These are phyloP conservation scores for Aphanomyces astaci DNA, from an alignment of 352 stramenopile species.

Conservation along the genomic window DNA sequence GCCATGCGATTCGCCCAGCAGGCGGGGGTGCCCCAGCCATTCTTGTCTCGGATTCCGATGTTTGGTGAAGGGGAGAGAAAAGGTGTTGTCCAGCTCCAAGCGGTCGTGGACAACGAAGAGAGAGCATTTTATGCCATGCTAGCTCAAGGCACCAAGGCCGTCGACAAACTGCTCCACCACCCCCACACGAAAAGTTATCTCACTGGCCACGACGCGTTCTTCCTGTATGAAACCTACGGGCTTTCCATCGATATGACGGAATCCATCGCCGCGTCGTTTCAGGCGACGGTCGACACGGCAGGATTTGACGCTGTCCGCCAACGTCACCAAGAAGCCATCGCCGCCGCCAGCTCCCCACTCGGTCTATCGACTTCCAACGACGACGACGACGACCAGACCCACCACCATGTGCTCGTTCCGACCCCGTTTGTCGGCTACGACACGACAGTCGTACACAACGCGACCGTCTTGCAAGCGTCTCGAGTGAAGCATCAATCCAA, in stretches of 20 bases:
- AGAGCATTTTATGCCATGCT: constrained; percentile 68
- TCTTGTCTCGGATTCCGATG: constrained; percentile 44
- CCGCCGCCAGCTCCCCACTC: constrained; percentile 26
- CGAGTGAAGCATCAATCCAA: too few species aligned
- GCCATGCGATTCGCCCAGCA: constrained; percentile 66
- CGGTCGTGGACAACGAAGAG: constrained; percentile 64
- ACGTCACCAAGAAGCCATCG: not conserved
- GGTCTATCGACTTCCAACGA: not conserved
- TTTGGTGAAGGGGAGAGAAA: constrained; percentile 30
- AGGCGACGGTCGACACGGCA: constrained; percentile 41
- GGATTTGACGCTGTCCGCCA: constrained; percentile 34
- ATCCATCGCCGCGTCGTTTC: constrained; percentile 49
- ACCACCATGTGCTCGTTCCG: not conserved
- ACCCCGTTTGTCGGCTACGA: constrained; percentile 62
- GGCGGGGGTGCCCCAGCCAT: constrained; percentile 40
- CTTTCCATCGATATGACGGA: constrained; percentile 75
- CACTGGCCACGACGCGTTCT: constrained; percentile 49
- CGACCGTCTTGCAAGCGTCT: constrained; percentile 37
- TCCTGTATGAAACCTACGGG: constrained; percentile 66
- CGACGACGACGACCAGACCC: not conserved
- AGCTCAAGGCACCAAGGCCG: constrained; percentile 39
- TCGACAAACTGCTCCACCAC: constrained; percentile 47
- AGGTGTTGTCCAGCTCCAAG: constrained; percentile 49
- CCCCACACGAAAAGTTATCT: constrained; percentile 27
- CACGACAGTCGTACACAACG: constrained; percentile 31